Evolutionary conservation across 768 basidiomycete species (phyloP).

Genomic region (Multifurca ochricompacta): DNA sequence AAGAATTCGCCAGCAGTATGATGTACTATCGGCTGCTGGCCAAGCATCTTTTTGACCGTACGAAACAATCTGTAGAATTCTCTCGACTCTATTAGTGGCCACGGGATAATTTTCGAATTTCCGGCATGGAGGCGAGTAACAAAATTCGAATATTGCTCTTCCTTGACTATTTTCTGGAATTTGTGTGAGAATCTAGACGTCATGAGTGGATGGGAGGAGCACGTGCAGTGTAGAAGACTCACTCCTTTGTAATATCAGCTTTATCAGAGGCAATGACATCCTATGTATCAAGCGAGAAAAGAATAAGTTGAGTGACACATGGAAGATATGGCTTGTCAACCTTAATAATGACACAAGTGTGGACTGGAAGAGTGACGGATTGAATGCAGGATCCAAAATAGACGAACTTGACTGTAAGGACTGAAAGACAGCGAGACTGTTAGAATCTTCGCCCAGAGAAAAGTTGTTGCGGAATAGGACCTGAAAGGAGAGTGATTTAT

Average conservation of each 20-base stretch:
- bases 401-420: constrained; percentile 53
- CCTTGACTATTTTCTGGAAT: constrained; percentile 53
- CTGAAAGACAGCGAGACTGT: constrained; percentile 52
- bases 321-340: constrained; percentile 24
- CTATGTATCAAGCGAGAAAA: too few relatives aligned
- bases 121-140: constrained; percentile 53
- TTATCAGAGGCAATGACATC: constrained; percentile 60
- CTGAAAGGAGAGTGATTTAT: constrained; percentile 28
- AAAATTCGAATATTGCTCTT: constrained; percentile 56
- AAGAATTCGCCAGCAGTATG: constrained; percentile 47
- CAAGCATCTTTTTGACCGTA: constrained; percentile 38
- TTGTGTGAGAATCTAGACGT: constrained; percentile 44
- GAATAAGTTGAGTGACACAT: too few relatives aligned
- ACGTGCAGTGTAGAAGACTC: constrained; percentile 19
- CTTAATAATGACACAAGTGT: constrained; percentile 59
- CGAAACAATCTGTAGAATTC: constrained; percentile 52
- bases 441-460: constrained; percentile 51
- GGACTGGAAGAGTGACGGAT: constrained; percentile 53
- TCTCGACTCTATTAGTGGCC: constrained; percentile 58
- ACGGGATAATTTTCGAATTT: constrained; percentile 51
- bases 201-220: not conserved
- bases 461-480: constrained; percentile 63
- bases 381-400: constrained; percentile 50
- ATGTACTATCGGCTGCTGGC: constrained; percentile 44
- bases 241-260: constrained; percentile 52